A percentile compares a stretch with the other conserved stretches of the same genome.
Conservation (phyloP, 805 yeast species). For the Yarrowia divulgata region DNA sequence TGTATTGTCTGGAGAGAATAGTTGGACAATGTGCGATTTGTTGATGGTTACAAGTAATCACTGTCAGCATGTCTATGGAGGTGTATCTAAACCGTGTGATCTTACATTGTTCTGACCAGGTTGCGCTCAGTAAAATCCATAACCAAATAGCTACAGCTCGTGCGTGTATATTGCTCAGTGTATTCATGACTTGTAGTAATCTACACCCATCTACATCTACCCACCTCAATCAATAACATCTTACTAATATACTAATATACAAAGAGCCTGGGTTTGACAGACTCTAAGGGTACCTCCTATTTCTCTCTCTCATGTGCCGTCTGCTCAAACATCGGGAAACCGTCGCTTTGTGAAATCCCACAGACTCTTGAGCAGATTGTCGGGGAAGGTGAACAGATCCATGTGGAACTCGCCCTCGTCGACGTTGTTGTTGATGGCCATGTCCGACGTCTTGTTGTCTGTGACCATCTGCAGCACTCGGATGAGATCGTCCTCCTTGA, state of each 20-base stretch:
- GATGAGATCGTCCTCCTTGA: constrained; percentile 89
- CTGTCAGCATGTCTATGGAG: too few relatives aligned
- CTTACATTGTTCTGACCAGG: too few relatives aligned
- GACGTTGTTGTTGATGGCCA: constrained; percentile 93
- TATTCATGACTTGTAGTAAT: too few relatives aligned
- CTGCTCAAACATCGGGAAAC: constrained; percentile 6
- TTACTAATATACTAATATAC: constrained; percentile 24
- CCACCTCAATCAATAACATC: not conserved
- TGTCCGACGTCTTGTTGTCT: constrained; percentile 91
- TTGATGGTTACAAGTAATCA: not conserved
- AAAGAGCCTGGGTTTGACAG: not conserved
- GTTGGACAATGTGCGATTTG: too few relatives aligned
- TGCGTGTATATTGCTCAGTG: too few relatives aligned
- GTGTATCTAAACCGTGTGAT: too few relatives aligned
- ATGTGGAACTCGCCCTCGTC: constrained; percentile 97
- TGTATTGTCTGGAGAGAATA: not conserved
- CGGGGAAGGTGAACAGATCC: constrained; percentile 94
- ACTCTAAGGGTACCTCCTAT: constrained; percentile 14
- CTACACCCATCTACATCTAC: not conserved
- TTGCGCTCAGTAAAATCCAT: too few relatives aligned
- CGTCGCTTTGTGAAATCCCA: constrained; percentile 74
- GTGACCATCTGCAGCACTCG: constrained; percentile 98
- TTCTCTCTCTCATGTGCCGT: not conserved
- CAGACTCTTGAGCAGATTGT: constrained; percentile 84
- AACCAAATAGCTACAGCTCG: not conserved